Evolutionary conservation across 768 basidiomycete genomes (phyloP), one percentile per base, ranked within the genome.

Genomic region (Suillus subluteus): DNA sequence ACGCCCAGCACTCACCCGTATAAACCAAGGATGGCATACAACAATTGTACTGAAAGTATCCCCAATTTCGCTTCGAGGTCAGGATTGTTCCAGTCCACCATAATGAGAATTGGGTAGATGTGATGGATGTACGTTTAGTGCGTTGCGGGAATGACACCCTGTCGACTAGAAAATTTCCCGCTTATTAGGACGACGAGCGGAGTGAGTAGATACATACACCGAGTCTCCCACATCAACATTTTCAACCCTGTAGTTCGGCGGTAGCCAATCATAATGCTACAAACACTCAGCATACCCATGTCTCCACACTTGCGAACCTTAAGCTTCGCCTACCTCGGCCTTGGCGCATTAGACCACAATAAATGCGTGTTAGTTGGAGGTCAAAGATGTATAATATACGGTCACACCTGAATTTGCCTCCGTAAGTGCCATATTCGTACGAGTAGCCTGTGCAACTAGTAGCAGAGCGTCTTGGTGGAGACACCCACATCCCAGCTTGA

Each of bases 81-180:
- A 6, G 59, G 26, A 41, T 61, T 40, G 12, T 43, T 6, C 59
- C 59, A 61, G 59, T 61, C 6, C 18, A 61, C 26, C 40, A 61
- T 61, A 21, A 5, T 30, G 12, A 56, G 1, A 56, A n/a, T 13
- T 21, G 11, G 3, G 55, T 35, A 13, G 40, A 12, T 3, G 32
- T 21, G 30, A 5, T 26, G 11, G 23, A 11, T 26, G 15, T 18
- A 18, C 26, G 38, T 12, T 30, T 11, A 32, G 6, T 6, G 40
- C 0, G 15, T 41, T 18, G 4, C 8, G 16, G 40, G 59, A 43
- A 61, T 61, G 41, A 30, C 7, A 30, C 18, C 40, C 3, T 41
- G 18, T 30, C 18, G 40, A 43, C 40, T 12, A 21, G 26, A 61
- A 40, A 43, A 30, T 12, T 5, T 7, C 26, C 3, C 0, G 18